Percentiles rank a stretch among this genome's conserved stretches.
Evolutionary conservation across 2,329 filamentous ascomycete genomes (phyloP).

Genomic region (Cladobotryum mycophilum): DNA sequence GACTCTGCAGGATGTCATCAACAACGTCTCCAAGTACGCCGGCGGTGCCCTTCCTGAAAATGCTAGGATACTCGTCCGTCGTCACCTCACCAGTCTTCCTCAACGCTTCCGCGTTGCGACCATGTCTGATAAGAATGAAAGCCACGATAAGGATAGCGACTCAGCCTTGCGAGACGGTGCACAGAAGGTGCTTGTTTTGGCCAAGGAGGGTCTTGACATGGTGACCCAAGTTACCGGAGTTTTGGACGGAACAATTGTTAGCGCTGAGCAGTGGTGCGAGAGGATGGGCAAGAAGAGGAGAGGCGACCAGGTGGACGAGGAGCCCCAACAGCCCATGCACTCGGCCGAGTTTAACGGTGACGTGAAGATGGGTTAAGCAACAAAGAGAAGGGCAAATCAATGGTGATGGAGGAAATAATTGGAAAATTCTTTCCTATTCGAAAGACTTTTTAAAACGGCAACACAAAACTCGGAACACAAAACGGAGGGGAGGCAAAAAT

Average conservation of each 20-base stretch:
- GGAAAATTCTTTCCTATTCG: background rate
- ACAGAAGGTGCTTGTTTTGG: slow-evolving; percentile 75
- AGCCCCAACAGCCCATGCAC: slow-evolving; percentile 15
- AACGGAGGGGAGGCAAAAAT: no score
- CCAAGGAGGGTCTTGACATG: slow-evolving; percentile 89
- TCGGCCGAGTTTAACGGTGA: slow-evolving; percentile 22
- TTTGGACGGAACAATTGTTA: slow-evolving; percentile 80
- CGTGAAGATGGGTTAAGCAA: slow-evolving; percentile 22
- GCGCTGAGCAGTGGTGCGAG: slow-evolving; percentile 88
- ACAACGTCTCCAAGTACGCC: slow-evolving; percentile 81
- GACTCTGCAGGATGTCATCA: slow-evolving; percentile 73
- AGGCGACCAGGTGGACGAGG: slow-evolving; percentile 20
- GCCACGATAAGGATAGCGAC: slow-evolving; percentile 29
- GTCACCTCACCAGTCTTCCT: slow-evolving; percentile 77
- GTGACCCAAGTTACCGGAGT: slow-evolving; percentile 85
- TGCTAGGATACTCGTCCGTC: slow-evolving; percentile 72
- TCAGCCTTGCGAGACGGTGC: slow-evolving; percentile 48
- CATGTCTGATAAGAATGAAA: slow-evolving; percentile 32
- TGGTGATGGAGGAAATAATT: background rate
- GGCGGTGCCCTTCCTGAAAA: slow-evolving; percentile 90
- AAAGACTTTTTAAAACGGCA: background rate
- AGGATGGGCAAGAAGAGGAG: slow-evolving; percentile 50
- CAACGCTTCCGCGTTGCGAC: slow-evolving; percentile 73
- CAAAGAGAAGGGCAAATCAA: background rate
- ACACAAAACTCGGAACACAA: background rate